Conservation (phyloP, 2,329 filamentous ascomycete species). For the Fulvia fulva region DNA sequence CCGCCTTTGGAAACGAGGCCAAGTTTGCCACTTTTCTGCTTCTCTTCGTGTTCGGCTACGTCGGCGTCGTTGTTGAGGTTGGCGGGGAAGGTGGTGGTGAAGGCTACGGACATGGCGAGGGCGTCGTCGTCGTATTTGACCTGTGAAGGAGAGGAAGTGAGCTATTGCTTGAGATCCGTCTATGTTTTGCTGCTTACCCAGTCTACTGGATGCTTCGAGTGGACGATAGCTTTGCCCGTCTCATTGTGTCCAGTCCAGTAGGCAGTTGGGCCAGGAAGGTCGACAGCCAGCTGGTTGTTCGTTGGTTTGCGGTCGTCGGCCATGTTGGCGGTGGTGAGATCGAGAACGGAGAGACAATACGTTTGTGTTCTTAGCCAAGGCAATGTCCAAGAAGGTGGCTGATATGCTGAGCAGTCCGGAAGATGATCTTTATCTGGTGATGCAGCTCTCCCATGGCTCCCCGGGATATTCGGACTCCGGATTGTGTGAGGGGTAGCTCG, state of each 20-base stretch:
- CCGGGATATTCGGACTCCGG: slow-evolving; percentile 2
- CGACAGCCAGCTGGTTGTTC: slow-evolving; percentile 27
- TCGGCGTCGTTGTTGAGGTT: slow-evolving; percentile 47
- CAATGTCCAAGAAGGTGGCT: not conserved
- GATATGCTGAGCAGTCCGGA: not conserved
- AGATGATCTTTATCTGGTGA: not conserved
- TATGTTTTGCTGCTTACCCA: slow-evolving; percentile 16
- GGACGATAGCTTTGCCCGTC: slow-evolving; percentile 33
- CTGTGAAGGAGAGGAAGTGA: not conserved
- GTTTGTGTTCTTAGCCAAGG: not conserved
- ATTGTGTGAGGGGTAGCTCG: slow-evolving; percentile 12
- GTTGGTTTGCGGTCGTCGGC: slow-evolving; percentile 25
- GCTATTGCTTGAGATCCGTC: not conserved
- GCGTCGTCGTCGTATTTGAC: slow-evolving; percentile 40
- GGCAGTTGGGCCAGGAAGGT: slow-evolving; percentile 32
- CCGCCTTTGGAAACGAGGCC: slow-evolving; percentile 50
- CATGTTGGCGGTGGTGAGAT: not conserved
- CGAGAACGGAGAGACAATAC: not conserved
- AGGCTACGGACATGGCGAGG: slow-evolving; percentile 49
- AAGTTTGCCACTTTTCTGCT: slow-evolving; percentile 41
- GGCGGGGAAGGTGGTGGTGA: slow-evolving; percentile 50
- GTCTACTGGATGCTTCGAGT: slow-evolving; percentile 29
- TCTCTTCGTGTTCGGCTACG: slow-evolving; percentile 44
- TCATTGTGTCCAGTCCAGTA: slow-evolving; percentile 35
- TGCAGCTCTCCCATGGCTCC: not conserved